phyloP scores from a whole-genome alignment of 192 early-diverging fungal genomes.

The Rhizophagus clarus region DNA sequence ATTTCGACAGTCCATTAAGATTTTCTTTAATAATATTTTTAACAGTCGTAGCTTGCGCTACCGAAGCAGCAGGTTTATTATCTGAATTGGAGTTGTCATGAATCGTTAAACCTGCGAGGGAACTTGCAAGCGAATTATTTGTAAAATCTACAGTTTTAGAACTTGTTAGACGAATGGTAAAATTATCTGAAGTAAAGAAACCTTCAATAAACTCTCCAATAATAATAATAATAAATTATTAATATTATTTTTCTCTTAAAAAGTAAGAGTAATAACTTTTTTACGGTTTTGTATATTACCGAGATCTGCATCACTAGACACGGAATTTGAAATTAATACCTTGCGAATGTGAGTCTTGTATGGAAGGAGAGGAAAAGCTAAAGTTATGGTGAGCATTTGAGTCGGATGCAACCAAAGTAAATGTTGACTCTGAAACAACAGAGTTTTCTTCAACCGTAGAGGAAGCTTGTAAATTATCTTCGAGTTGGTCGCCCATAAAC shows the following conservation, averaged over 20 bases:
- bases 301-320: not conserved
- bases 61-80: slow-evolving; percentile 4
- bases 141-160: slow-evolving; percentile 18
- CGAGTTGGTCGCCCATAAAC: not conserved
- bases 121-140: slow-evolving; percentile 24
- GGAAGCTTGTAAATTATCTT: slow-evolving; percentile 1
- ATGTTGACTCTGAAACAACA: slow-evolving; percentile 1
- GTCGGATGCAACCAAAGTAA: slow-evolving; percentile 2
- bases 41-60: slow-evolving; percentile 20
- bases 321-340: slow-evolving; percentile 12
- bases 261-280: not conserved
- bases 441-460: slow-evolving; percentile 2
- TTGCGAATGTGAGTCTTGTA: not conserved
- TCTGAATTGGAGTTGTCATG: not conserved
- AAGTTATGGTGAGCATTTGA: slow-evolving; percentile 10
- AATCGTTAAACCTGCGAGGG: slow-evolving; percentile 19
- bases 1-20: slow-evolving; percentile 9
- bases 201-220: not conserved
- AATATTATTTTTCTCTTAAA: not conserved
- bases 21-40: slow-evolving; percentile 6
- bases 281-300: not conserved
- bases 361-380: slow-evolving; percentile 1
- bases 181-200: slow-evolving; percentile 20
- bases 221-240: no score
- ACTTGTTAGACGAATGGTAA: slow-evolving; percentile 12